These are phyloP conservation scores for Aspergillus udagawae DNA, from an alignment of 2,329 filamentous ascomycete genomes.

Conservation along the genomic window DNA sequence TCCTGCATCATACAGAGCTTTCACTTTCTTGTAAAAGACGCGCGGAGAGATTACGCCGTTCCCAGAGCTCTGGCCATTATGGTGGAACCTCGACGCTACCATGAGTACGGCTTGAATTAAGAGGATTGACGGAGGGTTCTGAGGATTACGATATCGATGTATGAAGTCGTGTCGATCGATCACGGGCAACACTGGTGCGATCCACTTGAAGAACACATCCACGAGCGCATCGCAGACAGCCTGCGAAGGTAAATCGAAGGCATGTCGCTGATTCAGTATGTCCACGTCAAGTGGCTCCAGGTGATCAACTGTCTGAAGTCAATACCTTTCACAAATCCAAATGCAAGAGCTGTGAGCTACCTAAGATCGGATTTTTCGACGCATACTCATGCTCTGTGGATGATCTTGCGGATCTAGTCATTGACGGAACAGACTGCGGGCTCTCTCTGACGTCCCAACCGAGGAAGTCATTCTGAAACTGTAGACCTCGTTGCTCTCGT, in stretches of 20 bases:
- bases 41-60: slow-evolving; percentile 1
- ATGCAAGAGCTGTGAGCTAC: background rate
- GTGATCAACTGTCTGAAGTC: background rate
- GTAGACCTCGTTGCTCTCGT: background rate
- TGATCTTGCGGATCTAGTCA: too few relatives aligned
- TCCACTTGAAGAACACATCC: slow-evolving; percentile 10
- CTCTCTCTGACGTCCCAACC: background rate
- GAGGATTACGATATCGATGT: slow-evolving; percentile 3
- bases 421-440: background rate
- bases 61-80: background rate
- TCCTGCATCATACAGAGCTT: slow-evolving; percentile 12
- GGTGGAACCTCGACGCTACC: slow-evolving; percentile 8
- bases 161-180: slow-evolving; percentile 9
- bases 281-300: slow-evolving; percentile 11
- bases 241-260: slow-evolving; percentile 6
- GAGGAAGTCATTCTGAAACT: background rate
- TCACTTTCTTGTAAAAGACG: slow-evolving; percentile 10
- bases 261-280: slow-evolving; percentile 8
- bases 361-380: background rate
- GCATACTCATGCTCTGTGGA: background rate
- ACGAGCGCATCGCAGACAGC: slow-evolving; percentile 5
- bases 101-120: slow-evolving; percentile 11
- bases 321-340: background rate
- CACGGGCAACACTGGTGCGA: slow-evolving; percentile 11
- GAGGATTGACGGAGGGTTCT: slow-evolving; percentile 6